Base-by-base conservation (phyloP, 2,329 filamentous ascomycete genomes). In the Penicillium sp. region DNA sequence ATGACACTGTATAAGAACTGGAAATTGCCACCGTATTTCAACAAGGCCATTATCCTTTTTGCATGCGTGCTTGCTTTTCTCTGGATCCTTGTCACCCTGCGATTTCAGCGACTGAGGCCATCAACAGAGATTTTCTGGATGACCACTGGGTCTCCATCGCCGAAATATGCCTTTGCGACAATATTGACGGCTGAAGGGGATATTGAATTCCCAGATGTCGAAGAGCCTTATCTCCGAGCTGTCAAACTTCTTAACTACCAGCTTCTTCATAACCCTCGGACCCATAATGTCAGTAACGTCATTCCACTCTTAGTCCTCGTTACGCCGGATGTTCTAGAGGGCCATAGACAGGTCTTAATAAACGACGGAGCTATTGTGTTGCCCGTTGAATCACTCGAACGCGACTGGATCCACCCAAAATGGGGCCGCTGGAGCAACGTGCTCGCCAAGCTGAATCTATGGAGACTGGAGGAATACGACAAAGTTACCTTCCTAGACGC, bases 171-270 rank as follows among this genome's bases (percentile, higher is more conserved):
- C 16, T 56, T 52, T 42, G 54, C 54, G 8, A 56, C 54, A 11
- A 52, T 56, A 10, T 31, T 56, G 24, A 56, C 54, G 21, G 37
- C 48, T 6, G 48, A 51, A 27, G 49, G 48, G 19, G 54, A 56
- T 35, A 24, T 43, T 16, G 53, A 55, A 26, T 58, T 49, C 27
- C 48, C 37, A 10, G 37, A 58, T 26, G 42, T 55, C 21, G 39
- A 52, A 19, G 50, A 53, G 19, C 50, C 50, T 14, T 58, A 58
- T 33, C 46, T 58, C 7, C 44, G 42, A 37, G 53, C 52, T 8
- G 45, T 49, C 16, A 44, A 49, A 21, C 54, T 58, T 29, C 56
- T 56, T 39, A 49, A 52, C 19, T 58, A 39, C 24, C 53, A 58
- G 29, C 22, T 58, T 22, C 53, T 58, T 14, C 52, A 49, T 26